phyloP scores from a whole-genome alignment of 495 filamentous ascomycete species.

The Aspergillus biplanus region DNA sequence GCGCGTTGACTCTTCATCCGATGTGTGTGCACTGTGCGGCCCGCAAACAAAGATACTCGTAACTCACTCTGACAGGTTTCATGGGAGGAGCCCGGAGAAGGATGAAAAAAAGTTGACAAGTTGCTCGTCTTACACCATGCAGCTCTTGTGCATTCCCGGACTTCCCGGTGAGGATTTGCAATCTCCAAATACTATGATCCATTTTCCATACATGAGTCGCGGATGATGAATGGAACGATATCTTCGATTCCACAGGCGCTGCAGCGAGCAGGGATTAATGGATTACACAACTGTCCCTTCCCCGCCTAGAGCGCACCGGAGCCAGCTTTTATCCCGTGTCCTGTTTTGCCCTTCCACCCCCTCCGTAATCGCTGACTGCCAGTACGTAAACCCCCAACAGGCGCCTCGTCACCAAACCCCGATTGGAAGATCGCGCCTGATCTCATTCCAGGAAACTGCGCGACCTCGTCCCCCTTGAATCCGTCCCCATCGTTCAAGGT shows the following conservation, averaged over 20 bases:
- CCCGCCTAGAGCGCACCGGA: conserved; percentile 23
- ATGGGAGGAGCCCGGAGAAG: no score
- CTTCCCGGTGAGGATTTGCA: conserved; percentile 1
- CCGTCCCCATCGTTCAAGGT: conserved; percentile 76
- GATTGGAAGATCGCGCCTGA: conserved; percentile 33
- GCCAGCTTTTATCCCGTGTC: conserved; percentile 20
- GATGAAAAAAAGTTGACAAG: conserved; percentile 3
- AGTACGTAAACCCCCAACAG: conserved; percentile 28
- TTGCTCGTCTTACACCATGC: conserved; percentile 16
- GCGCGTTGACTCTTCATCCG: conserved; percentile 6
- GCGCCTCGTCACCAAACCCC: conserved; percentile 40
- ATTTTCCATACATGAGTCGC: background rate
- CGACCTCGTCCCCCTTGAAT: conserved; percentile 54
- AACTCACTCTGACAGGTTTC: conserved; percentile 1
- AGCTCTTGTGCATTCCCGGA: conserved; percentile 10
- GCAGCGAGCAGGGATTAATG: conserved; percentile 11
- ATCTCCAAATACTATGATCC: background rate
- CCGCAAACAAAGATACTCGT: conserved; percentile 7
- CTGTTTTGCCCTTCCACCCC: conserved; percentile 32
- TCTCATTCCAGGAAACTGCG: conserved; percentile 32
- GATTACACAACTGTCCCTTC: conserved; percentile 1
- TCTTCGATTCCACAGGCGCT: conserved; percentile 12
- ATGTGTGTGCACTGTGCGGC: background rate
- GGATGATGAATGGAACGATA: conserved; percentile 1
- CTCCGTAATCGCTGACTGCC: conserved; percentile 29